Percentiles rank a stretch among this genome's conserved stretches.
These are phyloP conservation scores for Penicillium verhagenii DNA, from an alignment of 495 filamentous ascomycete genomes.

Conservation along the genomic window DNA sequence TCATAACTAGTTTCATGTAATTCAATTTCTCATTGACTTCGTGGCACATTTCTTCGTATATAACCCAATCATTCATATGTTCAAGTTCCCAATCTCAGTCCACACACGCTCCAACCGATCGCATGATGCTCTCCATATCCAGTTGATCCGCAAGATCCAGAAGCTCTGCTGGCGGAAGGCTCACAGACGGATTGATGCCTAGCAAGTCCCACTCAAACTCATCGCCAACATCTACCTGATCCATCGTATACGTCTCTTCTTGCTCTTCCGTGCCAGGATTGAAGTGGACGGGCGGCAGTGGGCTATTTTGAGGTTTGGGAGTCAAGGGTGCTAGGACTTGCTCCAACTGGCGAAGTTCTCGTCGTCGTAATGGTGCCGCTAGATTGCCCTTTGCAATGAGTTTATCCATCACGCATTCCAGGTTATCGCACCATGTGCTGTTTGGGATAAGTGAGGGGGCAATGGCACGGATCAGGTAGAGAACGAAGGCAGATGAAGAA, in stretches of 20 bases:
- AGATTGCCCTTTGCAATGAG: slow-evolving; percentile 27
- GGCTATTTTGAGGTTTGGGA: slow-evolving; percentile 8
- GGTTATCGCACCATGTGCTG: slow-evolving; percentile 27
- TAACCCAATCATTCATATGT: no score
- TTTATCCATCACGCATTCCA: slow-evolving; percentile 26
- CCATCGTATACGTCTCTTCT: slow-evolving; percentile 18
- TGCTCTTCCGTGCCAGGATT: slow-evolving; percentile 6
- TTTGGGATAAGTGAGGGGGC: slow-evolving; percentile 22
- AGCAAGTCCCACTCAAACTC: slow-evolving; percentile 33
- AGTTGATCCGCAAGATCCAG: slow-evolving; percentile 31
- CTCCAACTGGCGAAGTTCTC: slow-evolving; percentile 28
- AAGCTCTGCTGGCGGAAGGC: slow-evolving; percentile 26
- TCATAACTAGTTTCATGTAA: neutral
- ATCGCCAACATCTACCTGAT: slow-evolving; percentile 21
- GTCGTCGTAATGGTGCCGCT: slow-evolving; percentile 25
- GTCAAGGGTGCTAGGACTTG: slow-evolving; percentile 29
- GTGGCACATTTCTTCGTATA: neutral
- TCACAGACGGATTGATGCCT: slow-evolving; percentile 25
- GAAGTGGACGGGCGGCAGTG: neutral
- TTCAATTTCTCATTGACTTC: neutral
- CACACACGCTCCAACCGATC: slow-evolving; percentile 18
- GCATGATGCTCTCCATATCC: slow-evolving; percentile 33
- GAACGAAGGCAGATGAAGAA: slow-evolving; percentile 32
- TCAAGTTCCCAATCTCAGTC: no score
- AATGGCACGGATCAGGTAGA: slow-evolving; percentile 29